Base-by-base conservation (phyloP, 345 rosid species). In the Gossypium turneri region DNA sequence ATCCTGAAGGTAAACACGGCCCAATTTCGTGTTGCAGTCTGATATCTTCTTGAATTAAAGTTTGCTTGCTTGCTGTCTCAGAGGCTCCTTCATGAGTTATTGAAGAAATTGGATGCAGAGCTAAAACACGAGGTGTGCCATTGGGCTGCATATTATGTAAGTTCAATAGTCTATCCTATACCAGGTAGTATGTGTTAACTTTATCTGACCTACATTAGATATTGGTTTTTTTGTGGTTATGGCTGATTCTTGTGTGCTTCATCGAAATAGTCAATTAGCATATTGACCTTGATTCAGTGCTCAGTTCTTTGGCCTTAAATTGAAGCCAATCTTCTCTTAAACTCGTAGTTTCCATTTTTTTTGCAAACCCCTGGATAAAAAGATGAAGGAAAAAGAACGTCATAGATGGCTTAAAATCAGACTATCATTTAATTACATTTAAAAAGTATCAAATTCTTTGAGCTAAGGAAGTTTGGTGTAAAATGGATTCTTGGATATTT, bases 121-220 rank as follows among this genome's bases (percentile, higher is more conserved):
- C 83, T 93, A 51, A 95, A 95, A 88, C 98, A 90, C 74, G 97
- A 95, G 86, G 84, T 89, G 72, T 85, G 97, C 81, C 98, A 90
- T 75, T 95, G 98, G 98, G 99, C 98, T 34, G 97, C 98, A 66
- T 93, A 93, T 84, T 90, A 95, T 85, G 97, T 95, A 83, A 85
- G 97, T 74, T 72, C 25, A 65, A 41, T 25, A 7, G 51, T 58
- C 38, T 57, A 12, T 58, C 63, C 43, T 48, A 64, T 41, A 58
- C 56, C 56, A 15, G 56, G 19, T 6, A 51, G 56, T 15, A 51
- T 3, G 56, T 51, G 56, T 51, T 13, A 51, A 51, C 56, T 13
- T 51, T 51, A 16, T 51, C 62, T 64, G 25, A 6, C 70, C 55
- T 12, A 45, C 34, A 44, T 20, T 12, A 20, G 9, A 19, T 65